Conservation (phyloP, 108 stramenopile genomes). For the Pelagomonas calceolata region DNA sequence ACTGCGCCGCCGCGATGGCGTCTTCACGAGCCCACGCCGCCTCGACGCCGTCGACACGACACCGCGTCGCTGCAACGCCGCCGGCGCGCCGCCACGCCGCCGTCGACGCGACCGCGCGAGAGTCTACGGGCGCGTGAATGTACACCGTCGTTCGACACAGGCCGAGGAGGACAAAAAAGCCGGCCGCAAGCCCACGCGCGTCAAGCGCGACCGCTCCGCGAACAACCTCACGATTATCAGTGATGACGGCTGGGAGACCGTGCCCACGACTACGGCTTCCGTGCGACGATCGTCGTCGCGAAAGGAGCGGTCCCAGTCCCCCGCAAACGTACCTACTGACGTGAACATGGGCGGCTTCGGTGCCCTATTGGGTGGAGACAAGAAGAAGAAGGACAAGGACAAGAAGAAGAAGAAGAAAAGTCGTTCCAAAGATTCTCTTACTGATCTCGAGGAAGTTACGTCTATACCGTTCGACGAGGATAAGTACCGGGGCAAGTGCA, state of each 20-base stretch:
- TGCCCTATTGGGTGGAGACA: not conserved
- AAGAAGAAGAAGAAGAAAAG: not conserved
- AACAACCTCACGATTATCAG: too few species aligned
- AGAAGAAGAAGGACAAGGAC: conserved; percentile 1
- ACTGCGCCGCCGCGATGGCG: not conserved
- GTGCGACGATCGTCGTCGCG: not conserved
- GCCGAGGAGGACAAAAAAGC: not conserved
- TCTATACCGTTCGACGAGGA: not conserved
- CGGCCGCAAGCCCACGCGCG: not conserved
- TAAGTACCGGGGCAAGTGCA: conserved; percentile 8
- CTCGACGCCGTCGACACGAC: too few species aligned
- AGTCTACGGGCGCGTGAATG: too few species aligned
- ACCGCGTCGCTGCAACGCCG: too few species aligned
- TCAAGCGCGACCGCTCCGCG: not conserved
- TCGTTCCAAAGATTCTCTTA: not conserved
- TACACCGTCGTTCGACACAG: too few species aligned
- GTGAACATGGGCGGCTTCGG: not conserved
- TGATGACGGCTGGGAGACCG: not conserved
- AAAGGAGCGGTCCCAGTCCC: not conserved
- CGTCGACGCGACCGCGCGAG: too few species aligned
- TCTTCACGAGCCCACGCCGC: not conserved
- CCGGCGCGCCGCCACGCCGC: too few species aligned
- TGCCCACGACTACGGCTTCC: not conserved
- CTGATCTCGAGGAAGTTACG: not conserved
- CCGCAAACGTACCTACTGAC: not conserved